These are phyloP conservation scores for Allium fistulosum DNA, from an alignment of 106 monocot species.

Conservation along the genomic window DNA sequence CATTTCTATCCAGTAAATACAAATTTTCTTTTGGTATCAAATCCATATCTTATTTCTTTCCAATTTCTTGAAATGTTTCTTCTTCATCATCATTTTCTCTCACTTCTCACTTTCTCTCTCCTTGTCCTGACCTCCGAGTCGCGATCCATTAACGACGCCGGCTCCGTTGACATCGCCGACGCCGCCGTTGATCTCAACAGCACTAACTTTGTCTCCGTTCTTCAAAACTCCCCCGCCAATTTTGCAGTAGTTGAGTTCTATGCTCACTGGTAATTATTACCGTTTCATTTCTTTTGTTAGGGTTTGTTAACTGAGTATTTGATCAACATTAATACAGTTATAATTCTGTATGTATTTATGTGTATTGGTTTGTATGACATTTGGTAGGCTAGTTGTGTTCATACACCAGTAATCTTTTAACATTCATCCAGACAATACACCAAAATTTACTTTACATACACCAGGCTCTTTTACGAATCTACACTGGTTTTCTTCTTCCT, in stretches of 20 bases:
- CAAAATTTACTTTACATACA: too few species aligned
- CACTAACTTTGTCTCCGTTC: constrained; percentile 45
- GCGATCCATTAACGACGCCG: constrained; percentile 21
- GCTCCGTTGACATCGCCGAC: constrained; percentile 10
- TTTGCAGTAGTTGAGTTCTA: constrained; percentile 94
- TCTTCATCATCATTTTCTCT: neutral
- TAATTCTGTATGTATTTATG: too few species aligned
- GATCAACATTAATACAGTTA: too few species aligned
- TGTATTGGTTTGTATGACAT: too few species aligned
- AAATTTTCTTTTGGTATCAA: neutral
- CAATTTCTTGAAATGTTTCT: neutral
- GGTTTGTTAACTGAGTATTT: neutral
- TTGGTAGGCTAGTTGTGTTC: too few species aligned
- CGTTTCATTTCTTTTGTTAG: neutral
- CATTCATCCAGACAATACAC: too few species aligned
- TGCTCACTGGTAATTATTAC: constrained; percentile 62
- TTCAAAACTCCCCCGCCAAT: constrained; percentile 42
- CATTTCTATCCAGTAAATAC: too few species aligned
- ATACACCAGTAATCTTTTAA: too few species aligned
- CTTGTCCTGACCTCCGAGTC: constrained; percentile 8
- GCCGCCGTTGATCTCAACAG: constrained; percentile 67
- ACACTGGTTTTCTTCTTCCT: too few species aligned
- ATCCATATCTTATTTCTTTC: neutral
- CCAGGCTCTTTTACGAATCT: too few species aligned
- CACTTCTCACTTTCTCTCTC: constrained; percentile 6